Percentiles rank a stretch among this genome's conserved stretches.
These are phyloP conservation scores for Cytospora paraplurivora DNA, from an alignment of 2,329 filamentous ascomycete species.

Conservation along the genomic window DNA sequence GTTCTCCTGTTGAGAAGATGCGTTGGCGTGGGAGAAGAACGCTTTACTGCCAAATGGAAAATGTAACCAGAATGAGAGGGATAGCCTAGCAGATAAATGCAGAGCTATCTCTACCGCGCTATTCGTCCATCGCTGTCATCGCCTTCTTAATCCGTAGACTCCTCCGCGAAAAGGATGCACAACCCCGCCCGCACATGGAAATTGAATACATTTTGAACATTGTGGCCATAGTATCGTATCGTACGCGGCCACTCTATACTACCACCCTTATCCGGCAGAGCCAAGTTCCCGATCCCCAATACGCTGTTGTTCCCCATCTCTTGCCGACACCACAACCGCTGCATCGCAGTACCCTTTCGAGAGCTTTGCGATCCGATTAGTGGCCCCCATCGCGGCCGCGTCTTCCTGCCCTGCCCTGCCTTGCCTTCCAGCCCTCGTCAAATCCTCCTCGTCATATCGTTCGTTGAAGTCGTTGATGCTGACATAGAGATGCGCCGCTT, in stretches of 20 bases:
- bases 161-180: slow-evolving; percentile 14
- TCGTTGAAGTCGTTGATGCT: slow-evolving; percentile 6
- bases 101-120: background rate
- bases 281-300: background rate
- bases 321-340: background rate
- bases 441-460: slow-evolving; percentile 2
- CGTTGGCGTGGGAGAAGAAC: background rate
- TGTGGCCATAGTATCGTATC: slow-evolving; percentile 20
- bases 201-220: slow-evolving; percentile 12
- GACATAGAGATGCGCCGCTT: slow-evolving; percentile 8
- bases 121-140: slow-evolving; percentile 21
- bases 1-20: background rate
- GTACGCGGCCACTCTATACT: slow-evolving; percentile 1
- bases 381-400: background rate
- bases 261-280: background rate
- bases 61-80: background rate
- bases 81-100: background rate
- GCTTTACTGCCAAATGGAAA: background rate
- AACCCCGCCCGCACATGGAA: slow-evolving; percentile 16
- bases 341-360: background rate
- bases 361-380: background rate
- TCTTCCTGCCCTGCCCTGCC: background rate
- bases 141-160: slow-evolving; percentile 20
- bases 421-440: background rate
- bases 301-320: background rate